Percentiles rank a stretch among this genome's conserved stretches.
Conservation (phyloP, 1,284 basidiomycete genomes). For the Ceratobasidium sp. region DNA sequence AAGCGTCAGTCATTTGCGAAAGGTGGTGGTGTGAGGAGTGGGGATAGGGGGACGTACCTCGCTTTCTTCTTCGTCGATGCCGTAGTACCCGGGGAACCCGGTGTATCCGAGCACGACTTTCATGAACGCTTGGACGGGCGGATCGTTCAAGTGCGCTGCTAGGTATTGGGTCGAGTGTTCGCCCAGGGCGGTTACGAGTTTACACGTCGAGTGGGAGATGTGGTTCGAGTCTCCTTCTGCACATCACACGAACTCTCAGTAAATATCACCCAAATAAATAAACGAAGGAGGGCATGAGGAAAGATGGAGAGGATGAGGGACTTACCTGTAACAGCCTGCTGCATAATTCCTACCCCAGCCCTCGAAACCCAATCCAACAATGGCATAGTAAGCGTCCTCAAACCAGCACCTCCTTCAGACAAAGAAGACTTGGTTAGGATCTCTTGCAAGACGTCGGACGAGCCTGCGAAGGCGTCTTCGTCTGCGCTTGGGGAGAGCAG, state of each 20-base stretch:
- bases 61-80: conserved; percentile 84
- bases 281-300: too few species aligned
- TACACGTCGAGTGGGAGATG: conserved; percentile 74
- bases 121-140: conserved; percentile 75
- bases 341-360: conserved; percentile 66
- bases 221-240: conserved; percentile 58
- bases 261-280: neutral
- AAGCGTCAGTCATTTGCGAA: neutral
- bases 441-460: conserved; percentile 79
- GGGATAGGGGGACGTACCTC: conserved; percentile 57
- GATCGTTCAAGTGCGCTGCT: conserved; percentile 70
- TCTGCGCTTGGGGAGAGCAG: conserved; percentile 68
- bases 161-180: conserved; percentile 88
- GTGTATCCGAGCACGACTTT: conserved; percentile 78
- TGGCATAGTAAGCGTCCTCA: conserved; percentile 72
- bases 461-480: conserved; percentile 67
- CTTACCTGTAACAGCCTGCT: conserved; percentile 59
- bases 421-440: conserved; percentile 78
- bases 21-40: neutral
- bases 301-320: conserved; percentile 2
- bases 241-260: conserved; percentile 16
- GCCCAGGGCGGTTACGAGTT: conserved; percentile 79
- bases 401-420: conserved; percentile 63
- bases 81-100: conserved; percentile 77
- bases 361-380: conserved; percentile 76